Percentiles rank a stretch among this genome's conserved stretches.
phyloP scores from a whole-genome alignment of 2,329 filamentous ascomycete species.

The Venturia pyrina region DNA sequence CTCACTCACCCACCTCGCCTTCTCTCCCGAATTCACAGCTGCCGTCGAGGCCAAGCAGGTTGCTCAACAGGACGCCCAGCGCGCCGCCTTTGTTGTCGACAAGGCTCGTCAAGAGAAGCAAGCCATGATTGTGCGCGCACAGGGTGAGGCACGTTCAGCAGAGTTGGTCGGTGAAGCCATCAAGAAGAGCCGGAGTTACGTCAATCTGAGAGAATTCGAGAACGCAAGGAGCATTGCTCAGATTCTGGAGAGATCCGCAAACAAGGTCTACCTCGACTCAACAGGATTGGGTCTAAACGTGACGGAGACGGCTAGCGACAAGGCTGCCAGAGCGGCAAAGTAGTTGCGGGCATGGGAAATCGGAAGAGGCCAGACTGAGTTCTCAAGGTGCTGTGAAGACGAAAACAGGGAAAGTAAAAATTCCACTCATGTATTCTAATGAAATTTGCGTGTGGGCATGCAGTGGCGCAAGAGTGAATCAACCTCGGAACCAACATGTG shows the following conservation, averaged over 20 bases:
- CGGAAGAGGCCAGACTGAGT: neutral
- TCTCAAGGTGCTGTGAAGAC: neutral
- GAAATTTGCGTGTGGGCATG: neutral
- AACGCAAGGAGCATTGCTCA: slow-evolving; percentile 84
- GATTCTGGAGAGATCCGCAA: slow-evolving; percentile 79
- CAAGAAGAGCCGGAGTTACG: slow-evolving; percentile 97
- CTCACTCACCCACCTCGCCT: slow-evolving; percentile 70
- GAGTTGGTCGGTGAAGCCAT: slow-evolving; percentile 98
- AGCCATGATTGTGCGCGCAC: slow-evolving; percentile 93
- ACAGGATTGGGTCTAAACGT: slow-evolving; percentile 90
- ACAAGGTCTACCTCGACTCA: slow-evolving; percentile 88
- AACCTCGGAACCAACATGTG: neutral
- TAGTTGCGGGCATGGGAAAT: neutral
- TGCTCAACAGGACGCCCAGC: slow-evolving; percentile 83
- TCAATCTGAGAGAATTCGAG: slow-evolving; percentile 96
- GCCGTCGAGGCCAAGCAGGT: slow-evolving; percentile 62
- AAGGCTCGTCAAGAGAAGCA: slow-evolving; percentile 99
- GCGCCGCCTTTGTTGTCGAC: slow-evolving; percentile 95
- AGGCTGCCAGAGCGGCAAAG: slow-evolving; percentile 20
- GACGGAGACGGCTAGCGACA: slow-evolving; percentile 32
- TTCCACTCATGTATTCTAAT: slow-evolving; percentile 11
- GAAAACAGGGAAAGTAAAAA: slow-evolving; percentile 1
- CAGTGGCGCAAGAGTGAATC: neutral
- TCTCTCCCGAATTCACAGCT: slow-evolving; percentile 60
- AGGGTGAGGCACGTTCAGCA: slow-evolving; percentile 96